Conservation (phyloP, 2,329 filamentous ascomycete species). For the Cytospora schulzeri region DNA sequence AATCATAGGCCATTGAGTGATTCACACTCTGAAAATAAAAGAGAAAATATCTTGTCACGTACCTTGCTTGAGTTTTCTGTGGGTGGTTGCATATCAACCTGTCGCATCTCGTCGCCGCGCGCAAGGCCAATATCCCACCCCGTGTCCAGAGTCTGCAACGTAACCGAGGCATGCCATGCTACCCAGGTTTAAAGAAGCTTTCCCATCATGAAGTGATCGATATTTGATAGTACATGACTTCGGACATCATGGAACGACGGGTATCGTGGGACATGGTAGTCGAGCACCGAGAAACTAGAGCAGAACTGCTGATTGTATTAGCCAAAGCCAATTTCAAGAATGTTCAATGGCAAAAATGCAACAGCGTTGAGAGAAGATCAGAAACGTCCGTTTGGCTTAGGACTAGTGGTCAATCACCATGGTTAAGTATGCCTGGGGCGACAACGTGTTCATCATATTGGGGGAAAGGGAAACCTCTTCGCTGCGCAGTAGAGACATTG, state of each 20-base stretch:
- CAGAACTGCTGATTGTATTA: conserved; percentile 30
- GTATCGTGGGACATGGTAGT: neutral
- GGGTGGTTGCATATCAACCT: neutral
- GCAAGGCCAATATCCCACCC: conserved; percentile 15
- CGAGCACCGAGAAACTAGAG: conserved; percentile 21
- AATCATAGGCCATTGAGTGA: conserved; percentile 58
- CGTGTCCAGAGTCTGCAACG: neutral
- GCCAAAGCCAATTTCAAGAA: conserved; percentile 17
- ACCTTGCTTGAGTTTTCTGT: conserved; percentile 11
- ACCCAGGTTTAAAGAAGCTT: conserved; percentile 31
- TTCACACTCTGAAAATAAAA: conserved; percentile 29
- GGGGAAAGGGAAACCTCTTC: conserved; percentile 21
- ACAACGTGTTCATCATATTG: conserved; percentile 57
- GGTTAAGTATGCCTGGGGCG: conserved; percentile 59
- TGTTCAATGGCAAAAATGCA: conserved; percentile 4
- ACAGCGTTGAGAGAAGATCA: conserved; percentile 36
- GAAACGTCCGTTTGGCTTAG: conserved; percentile 51
- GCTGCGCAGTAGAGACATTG: conserved; percentile 11
- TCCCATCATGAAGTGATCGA: conserved; percentile 40
- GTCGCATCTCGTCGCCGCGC: neutral
- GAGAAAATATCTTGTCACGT: conserved; percentile 34
- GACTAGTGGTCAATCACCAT: conserved; percentile 59
- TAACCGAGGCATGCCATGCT: neutral
- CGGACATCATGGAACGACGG: conserved; percentile 42
- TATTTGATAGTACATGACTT: conserved; percentile 49